phyloP scores from a whole-genome alignment of 2,329 filamentous ascomycete genomes.

The Epichloe bromicola region DNA sequence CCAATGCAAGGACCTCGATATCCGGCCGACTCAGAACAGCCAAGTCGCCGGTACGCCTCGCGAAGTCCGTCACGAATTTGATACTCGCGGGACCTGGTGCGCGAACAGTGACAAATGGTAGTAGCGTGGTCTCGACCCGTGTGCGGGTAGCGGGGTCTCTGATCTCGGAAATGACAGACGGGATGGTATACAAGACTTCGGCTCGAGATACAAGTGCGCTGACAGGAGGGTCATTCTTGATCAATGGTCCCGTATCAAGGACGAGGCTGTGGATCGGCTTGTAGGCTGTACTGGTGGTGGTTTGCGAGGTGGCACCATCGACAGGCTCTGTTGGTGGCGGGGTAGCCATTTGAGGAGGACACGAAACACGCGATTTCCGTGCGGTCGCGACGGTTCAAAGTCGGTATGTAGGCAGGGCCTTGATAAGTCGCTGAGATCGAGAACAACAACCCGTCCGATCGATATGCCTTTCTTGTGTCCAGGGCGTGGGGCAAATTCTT shows the following conservation, averaged over 20 bases:
- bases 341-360: slow-evolving; percentile 1
- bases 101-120: slow-evolving; percentile 72
- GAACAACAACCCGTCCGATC: too few relatives aligned
- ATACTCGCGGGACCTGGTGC: slow-evolving; percentile 65
- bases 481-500: background rate
- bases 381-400: background rate
- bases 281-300: slow-evolving; percentile 4
- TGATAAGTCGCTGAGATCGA: too few relatives aligned
- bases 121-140: slow-evolving; percentile 70
- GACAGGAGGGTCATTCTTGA: slow-evolving; percentile 80
- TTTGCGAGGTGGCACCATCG: slow-evolving; percentile 3
- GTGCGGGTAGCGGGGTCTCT: slow-evolving; percentile 68
- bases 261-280: slow-evolving; percentile 76
- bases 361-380: background rate
- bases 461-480: too few relatives aligned
- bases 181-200: slow-evolving; percentile 68
- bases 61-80: slow-evolving; percentile 70
- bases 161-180: slow-evolving; percentile 79
- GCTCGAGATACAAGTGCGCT: slow-evolving; percentile 70
- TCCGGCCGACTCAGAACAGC: slow-evolving; percentile 80
- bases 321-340: slow-evolving; percentile 4
- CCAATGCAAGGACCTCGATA: slow-evolving; percentile 76
- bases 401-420: background rate
- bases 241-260: slow-evolving; percentile 82
- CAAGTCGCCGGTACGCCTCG: slow-evolving; percentile 77